These are phyloP conservation scores for Rosa rugosa DNA, from an alignment of 306 rosid genomes.

Conservation along the genomic window DNA sequence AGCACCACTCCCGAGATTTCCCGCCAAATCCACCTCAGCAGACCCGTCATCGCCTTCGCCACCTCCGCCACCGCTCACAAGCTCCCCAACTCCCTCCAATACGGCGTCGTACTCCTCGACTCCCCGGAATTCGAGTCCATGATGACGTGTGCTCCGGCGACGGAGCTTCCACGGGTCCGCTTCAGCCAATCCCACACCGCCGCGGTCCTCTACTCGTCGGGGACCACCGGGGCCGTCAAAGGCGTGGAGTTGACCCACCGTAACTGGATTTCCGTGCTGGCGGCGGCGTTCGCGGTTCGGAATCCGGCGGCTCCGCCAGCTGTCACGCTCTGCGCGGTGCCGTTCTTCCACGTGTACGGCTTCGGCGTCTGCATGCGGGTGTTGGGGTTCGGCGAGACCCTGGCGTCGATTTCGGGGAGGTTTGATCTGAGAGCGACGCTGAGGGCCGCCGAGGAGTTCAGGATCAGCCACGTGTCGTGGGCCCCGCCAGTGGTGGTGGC, in stretches of 20 bases:
- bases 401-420: constrained; percentile 19
- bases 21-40: constrained; percentile 33
- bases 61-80: constrained; percentile 23
- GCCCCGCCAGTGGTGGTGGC: constrained; percentile 26
- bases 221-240: constrained; percentile 33
- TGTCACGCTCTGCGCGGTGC: constrained; percentile 28
- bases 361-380: constrained; percentile 16
- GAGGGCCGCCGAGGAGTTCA: constrained; percentile 12
- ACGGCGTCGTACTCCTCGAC: constrained; percentile 24
- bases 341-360: constrained; percentile 40
- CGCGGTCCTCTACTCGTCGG: constrained; percentile 29
- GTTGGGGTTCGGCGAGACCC: constrained; percentile 21
- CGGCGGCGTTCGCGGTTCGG: background rate
- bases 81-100: constrained; percentile 19
- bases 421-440: constrained; percentile 20
- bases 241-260: constrained; percentile 36
- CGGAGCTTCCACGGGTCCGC: constrained; percentile 2
- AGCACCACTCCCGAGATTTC: constrained; percentile 24
- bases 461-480: constrained; percentile 28
- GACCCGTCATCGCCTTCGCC: constrained; percentile 35
- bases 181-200: constrained; percentile 36
- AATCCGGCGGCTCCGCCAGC: background rate
- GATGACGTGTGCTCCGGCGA: constrained; percentile 1
- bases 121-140: constrained; percentile 33
- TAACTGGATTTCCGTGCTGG: constrained; percentile 22